Base-by-base conservation (phyloP, 441 rosid genomes). In the Croton laevigatus region DNA sequence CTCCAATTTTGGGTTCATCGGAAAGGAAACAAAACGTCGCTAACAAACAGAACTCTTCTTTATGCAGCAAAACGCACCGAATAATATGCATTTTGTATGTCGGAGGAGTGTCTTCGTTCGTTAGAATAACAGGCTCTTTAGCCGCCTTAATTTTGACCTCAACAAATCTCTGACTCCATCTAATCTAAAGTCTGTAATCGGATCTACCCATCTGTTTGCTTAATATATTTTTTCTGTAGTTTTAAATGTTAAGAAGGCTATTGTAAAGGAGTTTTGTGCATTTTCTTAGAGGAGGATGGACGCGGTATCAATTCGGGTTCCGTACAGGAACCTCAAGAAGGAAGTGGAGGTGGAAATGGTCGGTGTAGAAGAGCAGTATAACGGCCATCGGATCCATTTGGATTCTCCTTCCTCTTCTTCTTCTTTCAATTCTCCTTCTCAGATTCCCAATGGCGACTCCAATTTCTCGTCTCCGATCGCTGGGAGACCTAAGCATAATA, bases 311-410 rank as follows among this genome's bases (percentile, higher is more conserved):
- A 74, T 80, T 71, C 83, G 81, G 64, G 89, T 89, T 66, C 91
- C 94, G 37, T 91, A 94, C 79, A 82, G 85, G 90, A 86, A 89
- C 82, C 80, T 93, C 70, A 80, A 76, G 84, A 77, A 85, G 74
- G 96, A 85, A 38, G 72, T 70, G 48, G 97, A 89, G 68, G 72
- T 89, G 70, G 98, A 90, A 74, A 88, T 87, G 91, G 83, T 82
- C 51, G 73, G 78, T 17, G 60, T 75, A 42, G 82, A 75, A 17
- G 78, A 74, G 75, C 59, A 53, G 57, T 14, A 66, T 49, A 76
- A 61, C 32, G 32, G 32, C 20, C 80, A 71, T 61, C 78, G 71
- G 73, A 76, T 72, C 64, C 81, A 79, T 36, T 68, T 67, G 17
- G 78, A 77, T 75, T 75, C 85, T 16, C 59, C 81, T 46, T 59